Evolutionary conservation across 169 alveolate species (phyloP), one percentile per base, ranked within the genome.

Genomic region (Plasmodium reichenowi): DNA sequence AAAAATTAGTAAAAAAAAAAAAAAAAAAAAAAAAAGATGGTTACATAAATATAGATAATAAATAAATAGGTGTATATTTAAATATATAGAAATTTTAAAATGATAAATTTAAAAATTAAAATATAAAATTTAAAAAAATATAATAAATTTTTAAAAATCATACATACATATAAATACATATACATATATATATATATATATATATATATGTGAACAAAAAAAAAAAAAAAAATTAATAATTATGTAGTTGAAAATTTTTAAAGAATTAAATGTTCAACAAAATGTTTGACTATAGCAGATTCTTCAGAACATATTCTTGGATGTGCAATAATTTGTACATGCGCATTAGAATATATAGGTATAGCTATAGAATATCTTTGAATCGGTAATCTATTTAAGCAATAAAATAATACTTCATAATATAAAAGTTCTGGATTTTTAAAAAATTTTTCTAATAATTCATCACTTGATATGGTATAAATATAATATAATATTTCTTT

Each of bases 261-360:
- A 48, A 80, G 73, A 68, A 80, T 80, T 56, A 80, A 52, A 80
- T 67, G 90, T 48, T 80, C 90, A 50, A 68, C 3, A 24, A 80
- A 67, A 60, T 80, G 90, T 50, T 80, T 80, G 15, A 80, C 74
- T 15, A 62, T 56, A 24, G 90, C 66, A n/a, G 90, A 67, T 62
- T 80, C 90, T 72, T 68, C 85, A 26, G 90, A 67, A 38, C 85
- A 68, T 45, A 80, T 54, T 47, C 90, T 38, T 0, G 90, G 90
- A 32, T 80, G 90, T n/a, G 90, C 90, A 26, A 80, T 80, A 4
- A 80, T 80, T 72, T 80, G 90, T 13, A 80, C 90, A 59, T 80
- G 90, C 10, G 90, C 90, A 70, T 80, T 80, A 58, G 90, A 50
- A 67, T 80, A 80, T 24, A 67, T 1, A 32, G 90, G 90, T n/a